Evolutionary conservation across 75 land plant species (phyloP).

Genomic region (Selaginella tamariscina): DNA sequence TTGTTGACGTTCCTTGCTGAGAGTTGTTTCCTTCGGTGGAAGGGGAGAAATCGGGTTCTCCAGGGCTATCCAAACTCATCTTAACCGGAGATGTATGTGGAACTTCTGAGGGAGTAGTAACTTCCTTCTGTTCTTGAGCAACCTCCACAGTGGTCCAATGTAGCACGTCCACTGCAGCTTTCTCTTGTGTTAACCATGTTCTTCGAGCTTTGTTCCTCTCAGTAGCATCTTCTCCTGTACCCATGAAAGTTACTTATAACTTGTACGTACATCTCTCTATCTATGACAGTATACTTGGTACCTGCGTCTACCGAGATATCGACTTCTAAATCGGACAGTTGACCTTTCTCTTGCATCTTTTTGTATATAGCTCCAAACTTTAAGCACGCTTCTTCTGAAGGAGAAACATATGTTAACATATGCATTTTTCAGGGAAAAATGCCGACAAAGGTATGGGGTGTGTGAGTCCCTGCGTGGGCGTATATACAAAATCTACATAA

Average conservation of each 20-base stretch:
- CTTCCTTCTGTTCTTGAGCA: too few relatives aligned
- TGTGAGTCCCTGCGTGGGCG: too few relatives aligned
- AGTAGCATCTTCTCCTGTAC: background rate
- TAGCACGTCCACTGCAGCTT: background rate
- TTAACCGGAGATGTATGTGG: too few relatives aligned
- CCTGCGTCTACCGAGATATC: conserved; percentile 24
- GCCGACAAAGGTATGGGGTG: too few relatives aligned
- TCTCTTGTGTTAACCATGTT: conserved; percentile 4
- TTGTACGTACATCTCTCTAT: too few relatives aligned
- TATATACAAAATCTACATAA: too few relatives aligned
- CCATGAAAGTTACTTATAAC: too few relatives aligned
- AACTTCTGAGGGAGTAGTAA: too few relatives aligned
- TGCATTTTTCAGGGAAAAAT: background rate
- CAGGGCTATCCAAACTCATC: too few relatives aligned
- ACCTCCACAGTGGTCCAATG: too few relatives aligned
- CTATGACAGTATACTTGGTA: background rate
- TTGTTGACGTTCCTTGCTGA: conserved; percentile 3
- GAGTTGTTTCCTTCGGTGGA: too few relatives aligned
- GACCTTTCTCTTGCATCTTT: conserved; percentile 71
- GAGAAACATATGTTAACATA: background rate
- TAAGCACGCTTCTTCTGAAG: conserved; percentile 71
- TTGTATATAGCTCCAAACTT: conserved; percentile 63
- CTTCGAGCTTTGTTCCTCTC: background rate
- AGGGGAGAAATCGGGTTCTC: too few relatives aligned
- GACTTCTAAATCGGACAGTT: conserved; percentile 51